Evolutionary conservation across 768 basidiomycete species (phyloP).

Genomic region (Mycena polygramma): DNA sequence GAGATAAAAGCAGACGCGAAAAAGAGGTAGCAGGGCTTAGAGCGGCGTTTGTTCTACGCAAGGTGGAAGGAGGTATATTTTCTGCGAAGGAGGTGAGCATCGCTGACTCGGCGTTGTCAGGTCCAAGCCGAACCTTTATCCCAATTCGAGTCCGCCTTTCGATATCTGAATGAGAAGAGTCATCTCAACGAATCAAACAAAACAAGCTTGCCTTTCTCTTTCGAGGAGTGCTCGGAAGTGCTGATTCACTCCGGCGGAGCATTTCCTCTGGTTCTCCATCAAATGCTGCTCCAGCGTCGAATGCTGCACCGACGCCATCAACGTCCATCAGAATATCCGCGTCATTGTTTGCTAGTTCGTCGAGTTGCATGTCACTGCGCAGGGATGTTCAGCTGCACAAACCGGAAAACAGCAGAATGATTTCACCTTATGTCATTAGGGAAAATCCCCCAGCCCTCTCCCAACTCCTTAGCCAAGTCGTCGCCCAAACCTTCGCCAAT

Average conservation of each 20-base stretch:
- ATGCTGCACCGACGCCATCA: constrained; percentile 36
- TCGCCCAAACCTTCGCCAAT: constrained; percentile 75
- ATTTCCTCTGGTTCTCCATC: constrained; percentile 15
- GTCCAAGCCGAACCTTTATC: constrained; percentile 28
- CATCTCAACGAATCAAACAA: neutral
- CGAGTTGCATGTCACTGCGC: constrained; percentile 21
- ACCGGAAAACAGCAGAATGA: neutral
- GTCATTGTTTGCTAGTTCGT: constrained; percentile 35
- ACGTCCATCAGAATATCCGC: constrained; percentile 45
- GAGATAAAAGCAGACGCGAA: constrained; percentile 56
- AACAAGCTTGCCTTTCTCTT: constrained; percentile 37
- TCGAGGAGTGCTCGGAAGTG: constrained; percentile 27
- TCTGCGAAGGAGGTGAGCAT: constrained; percentile 32
- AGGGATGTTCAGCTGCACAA: constrained; percentile 6
- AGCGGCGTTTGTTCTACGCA: constrained; percentile 21
- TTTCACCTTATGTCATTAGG: constrained; percentile 41
- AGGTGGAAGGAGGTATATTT: constrained; percentile 35
- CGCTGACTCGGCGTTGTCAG: neutral
- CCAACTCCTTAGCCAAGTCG: constrained; percentile 81
- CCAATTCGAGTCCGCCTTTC: constrained; percentile 26
- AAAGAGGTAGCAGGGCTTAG: constrained; percentile 54
- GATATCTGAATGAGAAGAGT: neutral
- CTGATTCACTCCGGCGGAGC: constrained; percentile 10
- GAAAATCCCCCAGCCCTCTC: constrained; percentile 73
- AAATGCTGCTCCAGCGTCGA: constrained; percentile 23